These are phyloP conservation scores for Tetratostichococcus sp. DNA, from an alignment of 139 green algal species.

Conservation along the genomic window DNA sequence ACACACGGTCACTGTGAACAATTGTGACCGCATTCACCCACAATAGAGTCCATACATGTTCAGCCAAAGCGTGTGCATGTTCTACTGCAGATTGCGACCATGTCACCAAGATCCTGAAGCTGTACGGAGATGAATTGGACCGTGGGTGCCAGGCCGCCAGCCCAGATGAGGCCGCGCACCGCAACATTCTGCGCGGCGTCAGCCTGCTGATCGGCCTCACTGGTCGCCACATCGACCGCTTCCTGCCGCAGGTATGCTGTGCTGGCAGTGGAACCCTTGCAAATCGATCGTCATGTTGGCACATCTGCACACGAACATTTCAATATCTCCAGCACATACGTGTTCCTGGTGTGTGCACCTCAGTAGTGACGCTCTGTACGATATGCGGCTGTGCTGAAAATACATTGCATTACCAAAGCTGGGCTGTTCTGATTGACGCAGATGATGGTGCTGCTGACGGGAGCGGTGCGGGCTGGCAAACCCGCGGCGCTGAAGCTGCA, in stretches of 20 bases:
- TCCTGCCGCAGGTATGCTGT: slow-evolving; percentile 41
- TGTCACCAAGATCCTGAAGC: slow-evolving; percentile 48
- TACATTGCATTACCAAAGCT: not conserved
- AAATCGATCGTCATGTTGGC: too few species aligned
- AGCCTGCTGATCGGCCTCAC: slow-evolving; percentile 36
- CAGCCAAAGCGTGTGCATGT: not conserved
- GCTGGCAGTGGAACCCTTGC: too few species aligned
- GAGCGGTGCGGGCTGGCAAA: slow-evolving; percentile 19
- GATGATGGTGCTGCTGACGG: slow-evolving; percentile 49
- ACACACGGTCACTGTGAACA: too few species aligned
- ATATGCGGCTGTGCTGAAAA: too few species aligned
- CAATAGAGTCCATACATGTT: too few species aligned
- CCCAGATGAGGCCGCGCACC: not conserved
- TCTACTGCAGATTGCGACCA: slow-evolving; percentile 34
- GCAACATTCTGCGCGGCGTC: slow-evolving; percentile 34
- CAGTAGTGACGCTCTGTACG: too few species aligned
- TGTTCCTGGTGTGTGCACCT: too few species aligned
- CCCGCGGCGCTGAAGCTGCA: slow-evolving; percentile 36
- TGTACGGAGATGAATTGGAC: slow-evolving; percentile 44
- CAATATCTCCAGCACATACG: too few species aligned
- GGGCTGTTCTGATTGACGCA: not conserved
- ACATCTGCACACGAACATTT: too few species aligned
- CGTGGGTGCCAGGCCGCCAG: not conserved
- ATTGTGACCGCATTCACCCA: too few species aligned
- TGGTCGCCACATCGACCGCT: slow-evolving; percentile 19